Base-by-base conservation (phyloP, 768 basidiomycete genomes). In the Chalciporus piperatus region DNA sequence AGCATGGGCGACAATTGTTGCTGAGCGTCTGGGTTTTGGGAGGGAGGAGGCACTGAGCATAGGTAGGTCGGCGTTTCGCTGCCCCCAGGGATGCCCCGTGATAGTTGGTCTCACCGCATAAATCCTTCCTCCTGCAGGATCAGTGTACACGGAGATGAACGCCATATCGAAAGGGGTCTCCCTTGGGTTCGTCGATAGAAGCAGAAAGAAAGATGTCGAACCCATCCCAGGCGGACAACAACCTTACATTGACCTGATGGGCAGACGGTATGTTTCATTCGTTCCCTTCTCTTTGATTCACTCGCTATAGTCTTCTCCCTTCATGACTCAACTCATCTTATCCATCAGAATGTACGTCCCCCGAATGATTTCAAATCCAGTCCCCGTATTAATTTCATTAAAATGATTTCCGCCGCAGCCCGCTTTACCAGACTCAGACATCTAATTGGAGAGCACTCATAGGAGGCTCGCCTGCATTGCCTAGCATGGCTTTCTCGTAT, bases 131-230 rank as follows among this genome's bases (percentile, higher is more conserved):
- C 27, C 27, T 32, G 28, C 56, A 93, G 95, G 94, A 5, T 89
- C 92, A 43, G 92, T 87, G 17, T 97, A 93, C 67, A 96, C 94
- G 10, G 92, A 96, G 65, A 82, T 96, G 80, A 96, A 95, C 57
- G 92, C 92, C 1, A 72, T 89, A 35, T 75, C 86, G 25, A 96
- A 93, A 66, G 94, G 92, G 11, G 76, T 92, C 20, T 84, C 87
- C 30, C 74, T 97, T 22, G 93, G 95, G 3, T 78, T 94, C 48
- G 85, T 85, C 61, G 76, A 84, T 45, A 67, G 76, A 56, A 72
- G 74, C 23, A 78, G 77, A 45, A 76, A 78, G 51, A 74, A 74
- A 53, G 79, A 78, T 27, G 74, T 76, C 54, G 85, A 87, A 58
- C 81, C 80, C 3, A 68, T 67, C 8, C 70, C 72, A 47, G 74